These are phyloP conservation scores for Pythium phragmitis DNA, from an alignment of 352 stramenopile species.

Conservation along the genomic window DNA sequence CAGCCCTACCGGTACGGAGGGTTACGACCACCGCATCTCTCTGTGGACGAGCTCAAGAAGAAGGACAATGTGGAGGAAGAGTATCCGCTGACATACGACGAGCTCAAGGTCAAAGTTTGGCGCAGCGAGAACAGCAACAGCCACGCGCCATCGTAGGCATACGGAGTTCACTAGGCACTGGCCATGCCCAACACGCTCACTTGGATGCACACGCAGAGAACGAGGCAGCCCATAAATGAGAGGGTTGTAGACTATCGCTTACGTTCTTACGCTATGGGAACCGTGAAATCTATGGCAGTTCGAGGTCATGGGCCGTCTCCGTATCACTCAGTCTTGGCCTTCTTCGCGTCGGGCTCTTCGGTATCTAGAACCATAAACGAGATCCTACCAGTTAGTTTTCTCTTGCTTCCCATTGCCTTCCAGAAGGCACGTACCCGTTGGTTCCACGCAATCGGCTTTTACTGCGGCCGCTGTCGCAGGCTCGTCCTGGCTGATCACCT, in stretches of 20 bases:
- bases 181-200: not conserved
- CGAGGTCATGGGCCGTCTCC: not conserved
- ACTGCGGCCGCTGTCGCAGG: slow-evolving; percentile 6
- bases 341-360: slow-evolving; percentile 72
- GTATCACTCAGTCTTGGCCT: slow-evolving; percentile 61
- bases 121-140: slow-evolving; percentile 38
- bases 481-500: slow-evolving; percentile 22
- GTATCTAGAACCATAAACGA: slow-evolving; percentile 28
- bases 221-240: not conserved
- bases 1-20: slow-evolving; percentile 73
- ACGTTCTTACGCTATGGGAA: not conserved
- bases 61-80: slow-evolving; percentile 86
- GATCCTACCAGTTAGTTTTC: not conserved
- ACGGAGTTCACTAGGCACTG: not conserved
- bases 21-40: slow-evolving; percentile 65
- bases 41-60: slow-evolving; percentile 75
- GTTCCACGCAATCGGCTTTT: slow-evolving; percentile 13
- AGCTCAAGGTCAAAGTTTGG: slow-evolving; percentile 86
- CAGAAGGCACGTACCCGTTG: slow-evolving; percentile 29
- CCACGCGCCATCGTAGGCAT: slow-evolving; percentile 4
- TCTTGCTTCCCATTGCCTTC: not conserved
- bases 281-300: slow-evolving; percentile 15
- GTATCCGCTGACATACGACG: slow-evolving; percentile 85
- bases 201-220: not conserved
- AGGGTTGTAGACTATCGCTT: too few relatives aligned